A percentile compares a stretch with the other conserved stretches of the same genome.
Conservation (phyloP, 768 basidiomycete species). For the Mycena metata region DNA sequence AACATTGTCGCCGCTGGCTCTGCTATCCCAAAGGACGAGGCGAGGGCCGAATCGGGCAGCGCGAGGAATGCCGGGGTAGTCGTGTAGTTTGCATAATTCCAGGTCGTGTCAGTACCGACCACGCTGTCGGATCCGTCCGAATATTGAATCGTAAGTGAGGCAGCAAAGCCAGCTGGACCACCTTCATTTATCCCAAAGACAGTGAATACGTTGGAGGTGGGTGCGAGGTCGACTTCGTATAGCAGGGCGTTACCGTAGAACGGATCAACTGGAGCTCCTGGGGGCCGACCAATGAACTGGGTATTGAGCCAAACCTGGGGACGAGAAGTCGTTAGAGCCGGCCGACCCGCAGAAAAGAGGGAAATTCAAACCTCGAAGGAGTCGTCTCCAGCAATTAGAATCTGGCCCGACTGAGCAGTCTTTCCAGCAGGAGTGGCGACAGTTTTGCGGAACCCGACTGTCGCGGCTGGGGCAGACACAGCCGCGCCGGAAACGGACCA, state of each 20-base stretch:
- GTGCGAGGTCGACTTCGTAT: constrained; percentile 14
- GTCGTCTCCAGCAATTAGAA: constrained; percentile 27
- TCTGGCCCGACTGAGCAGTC: constrained; percentile 11
- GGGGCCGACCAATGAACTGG: constrained; percentile 10
- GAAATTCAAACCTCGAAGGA: constrained; percentile 19
- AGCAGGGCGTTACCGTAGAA: not conserved
- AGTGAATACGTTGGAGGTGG: constrained; percentile 10
- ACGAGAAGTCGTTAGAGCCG: too few species aligned
- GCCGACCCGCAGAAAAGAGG: too few species aligned
- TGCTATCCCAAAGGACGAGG: constrained; percentile 2
- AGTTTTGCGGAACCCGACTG: constrained; percentile 32
- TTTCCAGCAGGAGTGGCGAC: constrained; percentile 26
- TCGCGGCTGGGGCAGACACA: constrained; percentile 12
- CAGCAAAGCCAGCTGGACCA: constrained; percentile 21
- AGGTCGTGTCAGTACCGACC: not conserved
- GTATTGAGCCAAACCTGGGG: too few species aligned
- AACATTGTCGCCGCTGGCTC: not conserved
- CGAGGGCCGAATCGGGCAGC: constrained; percentile 7
- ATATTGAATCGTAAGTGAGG: constrained; percentile 7
- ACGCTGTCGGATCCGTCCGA: not conserved
- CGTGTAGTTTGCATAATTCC: not conserved
- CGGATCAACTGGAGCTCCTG: not conserved
- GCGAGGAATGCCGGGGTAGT: constrained; percentile 7
- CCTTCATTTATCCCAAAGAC: constrained; percentile 19
- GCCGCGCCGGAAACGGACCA: constrained; percentile 22